These are phyloP conservation scores for Boletus rubescentipes DNA, from an alignment of 768 basidiomycete genomes.

Conservation along the genomic window DNA sequence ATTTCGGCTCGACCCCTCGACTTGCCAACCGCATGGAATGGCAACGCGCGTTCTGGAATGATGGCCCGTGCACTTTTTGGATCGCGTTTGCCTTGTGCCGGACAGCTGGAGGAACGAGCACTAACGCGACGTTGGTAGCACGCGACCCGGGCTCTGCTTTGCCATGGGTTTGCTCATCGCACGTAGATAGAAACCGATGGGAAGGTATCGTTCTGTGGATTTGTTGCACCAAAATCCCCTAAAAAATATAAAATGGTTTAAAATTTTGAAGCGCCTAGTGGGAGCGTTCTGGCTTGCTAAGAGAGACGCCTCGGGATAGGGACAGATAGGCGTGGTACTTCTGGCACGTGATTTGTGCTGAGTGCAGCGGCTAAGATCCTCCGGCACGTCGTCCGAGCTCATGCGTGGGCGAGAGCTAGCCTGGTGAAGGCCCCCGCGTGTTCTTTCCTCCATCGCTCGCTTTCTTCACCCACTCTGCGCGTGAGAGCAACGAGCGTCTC, in stretches of 20 bases:
- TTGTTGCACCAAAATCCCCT: neutral
- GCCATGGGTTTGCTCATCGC: too few relatives aligned
- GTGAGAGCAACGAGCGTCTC: constrained; percentile 7
- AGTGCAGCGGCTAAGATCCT: constrained; percentile 13
- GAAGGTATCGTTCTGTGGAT: too few relatives aligned
- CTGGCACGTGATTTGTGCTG: constrained; percentile 13
- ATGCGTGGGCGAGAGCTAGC: neutral
- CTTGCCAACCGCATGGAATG: too few relatives aligned
- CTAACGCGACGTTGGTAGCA: neutral
- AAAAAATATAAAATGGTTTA: neutral
- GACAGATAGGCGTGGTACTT: neutral
- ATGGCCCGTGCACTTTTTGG: neutral
- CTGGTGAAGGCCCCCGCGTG: neutral
- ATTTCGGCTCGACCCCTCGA: too few relatives aligned
- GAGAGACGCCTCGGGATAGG: too few relatives aligned
- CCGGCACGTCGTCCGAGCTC: constrained; percentile 1
- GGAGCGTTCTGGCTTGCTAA: too few relatives aligned
- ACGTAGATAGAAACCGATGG: too few relatives aligned
- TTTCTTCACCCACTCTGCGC: neutral
- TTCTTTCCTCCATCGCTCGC: neutral
- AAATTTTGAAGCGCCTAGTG: neutral
- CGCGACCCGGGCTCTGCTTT: too few relatives aligned
- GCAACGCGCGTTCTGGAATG: neutral
- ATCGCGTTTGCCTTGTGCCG: too few relatives aligned
- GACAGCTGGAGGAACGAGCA: neutral